Base-by-base conservation (phyloP, 345 rosid genomes). In the Eucalyptus urophylla region DNA sequence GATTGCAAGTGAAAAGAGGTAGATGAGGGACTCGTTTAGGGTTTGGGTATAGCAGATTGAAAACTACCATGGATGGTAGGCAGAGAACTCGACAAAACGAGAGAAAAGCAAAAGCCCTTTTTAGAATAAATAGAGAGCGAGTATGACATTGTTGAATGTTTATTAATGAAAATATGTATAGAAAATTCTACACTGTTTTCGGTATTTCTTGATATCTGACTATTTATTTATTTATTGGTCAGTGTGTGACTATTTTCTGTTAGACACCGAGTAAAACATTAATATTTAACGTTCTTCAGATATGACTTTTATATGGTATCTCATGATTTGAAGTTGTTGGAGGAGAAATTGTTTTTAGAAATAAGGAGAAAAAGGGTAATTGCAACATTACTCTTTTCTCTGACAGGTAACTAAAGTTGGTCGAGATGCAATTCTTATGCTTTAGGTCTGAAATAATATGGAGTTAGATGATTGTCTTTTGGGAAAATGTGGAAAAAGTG, bases 331-430 rank as follows among this genome's bases (percentile, higher is more conserved):
- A n/a, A 67, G 21, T n/a, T 29, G 76, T 65, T n/a, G n/a, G n/a
- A n/a, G 31, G 69, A 67, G 76, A 67, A 67, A n/a, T 67, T 67
- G 31, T 11, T 47, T 19, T 19, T n/a, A 31, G 15, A 67, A 33
- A 67, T 67, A 37, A 31, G 8, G 1, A 47, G 80, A 67, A 31
- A n/a, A 15, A 53, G 31, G 49, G 13, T 53, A 54, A 54, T 11
- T 31, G 40, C 80, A 43, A 43, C 44, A 43, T 65, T 65, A 25
- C 49, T 90, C 88, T 92, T 88, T 76, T 81, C 69, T 88, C 87
- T 31, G 72, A 87, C 94, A 98, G 99, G 98, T 98, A 86, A 95
- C 97, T 51, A 98, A 95, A 94, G 95, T 96, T 89, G 99, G 98
- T 90, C 91, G 98, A 90, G 99, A 98, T 94, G 98, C 99, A 53